Evolutionary conservation across 2,329 filamentous ascomycete species (phyloP), one percentile per base, ranked within the genome.

Genomic region (Ceratocystis cacaofunesta): DNA sequence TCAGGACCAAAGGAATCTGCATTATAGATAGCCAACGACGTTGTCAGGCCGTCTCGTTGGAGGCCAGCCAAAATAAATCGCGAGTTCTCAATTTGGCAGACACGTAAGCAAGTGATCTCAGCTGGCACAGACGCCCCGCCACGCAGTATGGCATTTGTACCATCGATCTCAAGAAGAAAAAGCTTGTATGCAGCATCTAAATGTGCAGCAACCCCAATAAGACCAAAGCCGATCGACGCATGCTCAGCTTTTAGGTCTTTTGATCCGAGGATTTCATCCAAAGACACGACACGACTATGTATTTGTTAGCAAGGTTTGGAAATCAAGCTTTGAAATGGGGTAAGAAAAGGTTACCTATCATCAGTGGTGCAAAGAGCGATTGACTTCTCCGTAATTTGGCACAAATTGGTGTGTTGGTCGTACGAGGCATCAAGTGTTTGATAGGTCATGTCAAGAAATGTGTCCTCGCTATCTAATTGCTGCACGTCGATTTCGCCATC

Each of bases 301-400:
- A 1, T 5, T 28, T 36, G 64, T 73, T 62, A 72, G 69, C 48
- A 62, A n/a, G 12, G 64, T 19, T 60, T 30, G 43, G 62, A 58
- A 52, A 52, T 15, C 36, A 15, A 10, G 19, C n/a, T n/a, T 48
- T 15, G 7, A 10, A 32, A 17, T 62, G 12, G 62, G 19, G 61
- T 25, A 22, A 28, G 44, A 25, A 19, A 28, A 19, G 30, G 48
- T 69, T 74, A 78, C 78, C 73, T 75, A 66, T 74, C 72, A 4
- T 69, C 69, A 2, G 72, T 68, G 2, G 71, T 73, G 17, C 77
- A 68, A 55, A 82, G 69, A 6, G 77, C 78, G 2, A 81, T 72
- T 19, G 70, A 75, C 36, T 71, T 73, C 64, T 82, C 79, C 0
- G 84, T 85, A 3, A 85, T 75, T 69, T 87, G 84, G 1, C 84